phyloP scores from a whole-genome alignment of 176 grass and related monocot genomes.

The Thinopyrum elongatum region DNA sequence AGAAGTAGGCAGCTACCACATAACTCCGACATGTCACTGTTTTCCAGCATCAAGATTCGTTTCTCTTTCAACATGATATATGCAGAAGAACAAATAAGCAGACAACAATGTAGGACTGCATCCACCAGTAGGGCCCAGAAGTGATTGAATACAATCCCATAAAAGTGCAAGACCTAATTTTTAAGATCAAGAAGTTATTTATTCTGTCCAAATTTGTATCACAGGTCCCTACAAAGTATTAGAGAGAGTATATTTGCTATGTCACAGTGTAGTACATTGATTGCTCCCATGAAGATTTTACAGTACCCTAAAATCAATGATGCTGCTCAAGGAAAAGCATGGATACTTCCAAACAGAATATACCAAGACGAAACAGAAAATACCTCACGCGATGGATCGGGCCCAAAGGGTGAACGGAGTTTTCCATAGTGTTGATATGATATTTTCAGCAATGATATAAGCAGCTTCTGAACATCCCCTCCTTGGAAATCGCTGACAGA shows the following conservation, averaged over 20 bases:
- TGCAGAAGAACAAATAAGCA: not conserved
- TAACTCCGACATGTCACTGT: not conserved
- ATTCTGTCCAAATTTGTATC: not conserved
- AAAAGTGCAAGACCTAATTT: not conserved
- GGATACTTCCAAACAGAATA: not conserved
- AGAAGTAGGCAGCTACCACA: not conserved
- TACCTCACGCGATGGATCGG: slow-evolving; percentile 80
- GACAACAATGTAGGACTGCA: not conserved
- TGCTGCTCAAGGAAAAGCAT: not conserved
- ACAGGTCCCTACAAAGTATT: not conserved
- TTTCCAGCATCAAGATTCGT: not conserved
- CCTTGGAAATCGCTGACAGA: slow-evolving; percentile 53
- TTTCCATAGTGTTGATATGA: slow-evolving; percentile 91
- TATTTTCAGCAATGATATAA: slow-evolving; percentile 85
- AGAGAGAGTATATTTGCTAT: not conserved
- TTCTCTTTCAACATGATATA: not conserved
- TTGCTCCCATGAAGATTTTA: not conserved
- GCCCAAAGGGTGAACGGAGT: slow-evolving; percentile 91
- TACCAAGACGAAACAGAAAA: slow-evolving; percentile 1
- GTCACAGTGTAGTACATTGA: not conserved
- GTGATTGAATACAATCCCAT: not conserved
- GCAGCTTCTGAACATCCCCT: slow-evolving; percentile 64
- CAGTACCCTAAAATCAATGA: not conserved
- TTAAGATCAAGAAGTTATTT: not conserved
- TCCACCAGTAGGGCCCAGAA: not conserved